Percentiles rank a stretch among this genome's conserved stretches.
phyloP scores from a whole-genome alignment of 257 asterid species.

The Schizonepeta tenuifolia region DNA sequence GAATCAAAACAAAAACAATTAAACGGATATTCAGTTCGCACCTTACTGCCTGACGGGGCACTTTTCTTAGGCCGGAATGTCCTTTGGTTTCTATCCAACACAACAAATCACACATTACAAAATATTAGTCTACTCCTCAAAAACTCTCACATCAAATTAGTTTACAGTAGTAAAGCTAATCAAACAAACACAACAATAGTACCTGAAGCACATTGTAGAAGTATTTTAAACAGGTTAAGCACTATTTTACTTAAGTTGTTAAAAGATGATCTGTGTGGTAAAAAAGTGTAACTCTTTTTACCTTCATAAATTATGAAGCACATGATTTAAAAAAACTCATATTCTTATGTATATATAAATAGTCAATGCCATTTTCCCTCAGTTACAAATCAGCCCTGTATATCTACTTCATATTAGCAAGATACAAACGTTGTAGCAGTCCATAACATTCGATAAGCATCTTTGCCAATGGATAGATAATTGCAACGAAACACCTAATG shows the following conservation, averaged over 20 bases:
- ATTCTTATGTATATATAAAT: neutral
- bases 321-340: neutral
- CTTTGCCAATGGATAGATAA: neutral
- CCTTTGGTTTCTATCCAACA: constrained; percentile 74
- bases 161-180: neutral
- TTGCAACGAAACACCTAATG: constrained; percentile 6
- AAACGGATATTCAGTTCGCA: constrained; percentile 35
- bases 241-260: neutral
- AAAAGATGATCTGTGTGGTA: neutral
- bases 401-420: neutral
- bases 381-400: neutral
- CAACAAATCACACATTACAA: constrained; percentile 26
- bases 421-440: neutral
- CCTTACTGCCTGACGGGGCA: constrained; percentile 98
- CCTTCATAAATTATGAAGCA: constrained; percentile 8
- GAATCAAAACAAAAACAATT: neutral
- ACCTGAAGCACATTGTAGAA: neutral
- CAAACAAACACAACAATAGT: neutral
- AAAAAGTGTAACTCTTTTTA: neutral
- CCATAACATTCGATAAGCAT: neutral
- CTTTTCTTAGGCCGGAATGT: constrained; percentile 96
- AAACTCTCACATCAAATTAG: neutral
- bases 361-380: neutral
- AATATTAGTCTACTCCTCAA: neutral
- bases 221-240: neutral